These are phyloP conservation scores for Avena atlantica DNA, from an alignment of 176 grass and related monocot species.

Conservation along the genomic window DNA sequence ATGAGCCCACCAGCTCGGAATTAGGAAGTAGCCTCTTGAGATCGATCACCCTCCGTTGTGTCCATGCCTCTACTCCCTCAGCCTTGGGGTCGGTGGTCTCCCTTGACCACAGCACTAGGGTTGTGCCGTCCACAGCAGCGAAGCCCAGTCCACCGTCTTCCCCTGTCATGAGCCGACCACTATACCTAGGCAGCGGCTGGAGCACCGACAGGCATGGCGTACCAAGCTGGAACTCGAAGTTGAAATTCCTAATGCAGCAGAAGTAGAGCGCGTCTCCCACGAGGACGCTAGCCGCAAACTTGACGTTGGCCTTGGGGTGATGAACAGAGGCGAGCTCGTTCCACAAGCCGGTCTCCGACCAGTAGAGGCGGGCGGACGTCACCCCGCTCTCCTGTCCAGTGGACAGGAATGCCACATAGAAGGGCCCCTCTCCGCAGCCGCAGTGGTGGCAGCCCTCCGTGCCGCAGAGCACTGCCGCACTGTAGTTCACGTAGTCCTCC, in stretches of 20 bases:
- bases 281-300: background rate
- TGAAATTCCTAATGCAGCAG: background rate
- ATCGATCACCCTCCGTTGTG: background rate
- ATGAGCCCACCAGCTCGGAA: background rate
- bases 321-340: background rate
- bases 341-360: background rate
- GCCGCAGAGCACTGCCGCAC: slow-evolving; percentile 26
- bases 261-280: slow-evolving; percentile 34
- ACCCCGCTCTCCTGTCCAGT: background rate
- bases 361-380: slow-evolving; percentile 20
- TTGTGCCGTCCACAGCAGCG: background rate
- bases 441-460: background rate
- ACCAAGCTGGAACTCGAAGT: background rate
- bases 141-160: slow-evolving; percentile 2
- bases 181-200: background rate
- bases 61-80: background rate
- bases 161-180: background rate
- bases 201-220: background rate
- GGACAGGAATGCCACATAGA: slow-evolving; percentile 14
- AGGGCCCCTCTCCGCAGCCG: slow-evolving; percentile 22
- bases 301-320: background rate
- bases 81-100: background rate
- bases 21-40: background rate
- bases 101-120: slow-evolving; percentile 4
- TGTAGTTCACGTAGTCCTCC: slow-evolving; percentile 1